phyloP scores from a whole-genome alignment of 2,329 filamentous ascomycete species.

The Aspergillus proliferans region DNA sequence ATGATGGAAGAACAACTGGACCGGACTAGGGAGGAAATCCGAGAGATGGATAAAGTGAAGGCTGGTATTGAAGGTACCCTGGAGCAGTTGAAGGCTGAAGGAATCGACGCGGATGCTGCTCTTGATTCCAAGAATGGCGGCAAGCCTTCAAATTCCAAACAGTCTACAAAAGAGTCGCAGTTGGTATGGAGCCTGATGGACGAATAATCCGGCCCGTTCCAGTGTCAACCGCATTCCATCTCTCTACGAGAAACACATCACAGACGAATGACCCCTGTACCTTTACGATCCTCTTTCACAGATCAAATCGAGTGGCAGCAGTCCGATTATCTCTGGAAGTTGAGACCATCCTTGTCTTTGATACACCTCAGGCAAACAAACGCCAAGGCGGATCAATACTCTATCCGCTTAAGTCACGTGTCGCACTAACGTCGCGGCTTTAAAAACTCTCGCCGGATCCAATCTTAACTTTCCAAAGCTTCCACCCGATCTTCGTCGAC shows the following conservation, averaged over 20 bases:
- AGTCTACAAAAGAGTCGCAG: slow-evolving; percentile 23
- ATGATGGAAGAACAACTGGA: slow-evolving; percentile 83
- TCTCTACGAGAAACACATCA: background rate
- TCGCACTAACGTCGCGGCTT: slow-evolving; percentile 11
- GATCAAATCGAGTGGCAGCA: no score
- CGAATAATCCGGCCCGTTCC: slow-evolving; percentile 7
- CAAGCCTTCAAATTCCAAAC: slow-evolving; percentile 7
- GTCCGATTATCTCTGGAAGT: background rate
- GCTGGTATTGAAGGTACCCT: slow-evolving; percentile 53
- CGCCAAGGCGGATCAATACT: slow-evolving; percentile 6
- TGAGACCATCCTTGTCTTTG: background rate
- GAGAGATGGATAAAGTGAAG: slow-evolving; percentile 67
- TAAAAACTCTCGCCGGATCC: slow-evolving; percentile 14
- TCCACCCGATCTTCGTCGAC: background rate
- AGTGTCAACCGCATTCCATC: background rate
- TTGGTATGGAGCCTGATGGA: slow-evolving; percentile 37
- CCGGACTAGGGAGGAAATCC: slow-evolving; percentile 66
- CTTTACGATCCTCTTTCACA: background rate
- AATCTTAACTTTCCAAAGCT: slow-evolving; percentile 1
- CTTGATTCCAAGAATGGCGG: slow-evolving; percentile 3
- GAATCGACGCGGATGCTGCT: slow-evolving; percentile 13
- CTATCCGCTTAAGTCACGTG: slow-evolving; percentile 18
- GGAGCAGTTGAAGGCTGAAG: slow-evolving; percentile 29
- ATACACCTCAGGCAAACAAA: no score
- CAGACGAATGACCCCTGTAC: background rate